Evolutionary conservation across 768 basidiomycete genomes (phyloP).

Genomic region (Neoboletus subvelutipes): DNA sequence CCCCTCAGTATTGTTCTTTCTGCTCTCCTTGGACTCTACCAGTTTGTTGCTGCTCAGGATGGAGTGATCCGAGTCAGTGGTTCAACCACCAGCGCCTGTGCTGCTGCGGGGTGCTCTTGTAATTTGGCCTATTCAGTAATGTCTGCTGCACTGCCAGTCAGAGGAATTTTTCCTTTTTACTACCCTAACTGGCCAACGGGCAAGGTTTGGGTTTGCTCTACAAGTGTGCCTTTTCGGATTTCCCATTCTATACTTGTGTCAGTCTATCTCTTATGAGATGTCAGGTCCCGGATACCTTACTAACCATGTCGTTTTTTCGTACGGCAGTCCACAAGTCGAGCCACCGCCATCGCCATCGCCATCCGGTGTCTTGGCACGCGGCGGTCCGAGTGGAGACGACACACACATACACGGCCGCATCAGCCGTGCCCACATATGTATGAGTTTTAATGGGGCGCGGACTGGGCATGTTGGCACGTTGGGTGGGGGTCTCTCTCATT

Average conservation of each 20-base stretch:
- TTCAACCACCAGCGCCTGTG: background rate
- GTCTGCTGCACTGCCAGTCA: background rate
- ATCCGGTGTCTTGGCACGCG: background rate
- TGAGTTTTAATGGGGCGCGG: conserved; percentile 46
- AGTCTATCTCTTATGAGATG: background rate
- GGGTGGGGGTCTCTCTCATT: no score
- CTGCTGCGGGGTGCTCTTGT: background rate
- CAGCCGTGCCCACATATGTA: conserved; percentile 39
- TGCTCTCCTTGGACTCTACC: background rate
- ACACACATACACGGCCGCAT: conserved; percentile 10
- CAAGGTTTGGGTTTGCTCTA: background rate
- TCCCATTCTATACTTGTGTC: background rate
- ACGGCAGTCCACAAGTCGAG: conserved; percentile 49
- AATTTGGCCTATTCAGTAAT: background rate
- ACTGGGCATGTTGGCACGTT: background rate
- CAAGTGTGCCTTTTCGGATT: background rate
- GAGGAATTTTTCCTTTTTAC: background rate
- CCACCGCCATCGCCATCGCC: conserved; percentile 43
- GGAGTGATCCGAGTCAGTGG: background rate
- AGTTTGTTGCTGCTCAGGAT: background rate
- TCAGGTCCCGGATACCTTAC: background rate
- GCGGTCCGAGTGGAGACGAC: conserved; percentile 39
- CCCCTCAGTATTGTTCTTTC: background rate
- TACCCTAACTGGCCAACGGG: background rate
- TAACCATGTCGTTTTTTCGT: background rate